Base-by-base conservation (phyloP, 305 asterid species). In the Striga hermonthica region DNA sequence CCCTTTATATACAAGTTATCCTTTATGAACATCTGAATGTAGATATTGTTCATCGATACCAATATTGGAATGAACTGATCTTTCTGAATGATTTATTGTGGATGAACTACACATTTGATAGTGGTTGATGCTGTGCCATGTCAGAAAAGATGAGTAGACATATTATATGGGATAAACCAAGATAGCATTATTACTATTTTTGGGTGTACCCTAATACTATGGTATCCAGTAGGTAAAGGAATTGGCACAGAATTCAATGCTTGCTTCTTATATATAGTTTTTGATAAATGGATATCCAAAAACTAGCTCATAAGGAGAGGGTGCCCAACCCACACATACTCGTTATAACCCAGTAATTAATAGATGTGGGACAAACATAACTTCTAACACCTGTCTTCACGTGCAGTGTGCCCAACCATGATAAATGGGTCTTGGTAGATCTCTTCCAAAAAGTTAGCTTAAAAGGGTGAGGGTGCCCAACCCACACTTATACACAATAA, bases 171-270 rank as follows among this genome's bases (percentile, higher is more conserved):
- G 64, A 66, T 41, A 28, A 2, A 55, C 56, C 14, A 44, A 45
- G 39, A 40, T 41, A 70, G 44, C 57, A 34, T 62, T 8, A 38
- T 60, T 60, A 60, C 49, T 2, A 35, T 34, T n/a, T 47, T 47
- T 47, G 53, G n/a, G 53, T 54, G 55, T 31, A 35, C 63, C 52
- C 31, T 49, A 11, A 7, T 56, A 6, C 41, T 60, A 10, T 41
- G 62, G 53, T 43, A 49, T 43, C 57, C 68, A 57, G 15, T 43
- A 57, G 44, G 72, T 45, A 57, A 67, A 53, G 61, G 22, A 55
- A 15, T 37, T 54, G 58, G 14, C 64, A 63, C 43, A 61, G 57
- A 49, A 68, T 48, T 72, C 54, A n/a, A 34, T 49, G 53, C 41
- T 59, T 62, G 14, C 39, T 64, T 59, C 10, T 74, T 49, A 43